Percentiles rank a stretch among this genome's conserved stretches.
phyloP scores from a whole-genome alignment of 1,284 basidiomycete genomes.

The Ceratobasidium sp. region DNA sequence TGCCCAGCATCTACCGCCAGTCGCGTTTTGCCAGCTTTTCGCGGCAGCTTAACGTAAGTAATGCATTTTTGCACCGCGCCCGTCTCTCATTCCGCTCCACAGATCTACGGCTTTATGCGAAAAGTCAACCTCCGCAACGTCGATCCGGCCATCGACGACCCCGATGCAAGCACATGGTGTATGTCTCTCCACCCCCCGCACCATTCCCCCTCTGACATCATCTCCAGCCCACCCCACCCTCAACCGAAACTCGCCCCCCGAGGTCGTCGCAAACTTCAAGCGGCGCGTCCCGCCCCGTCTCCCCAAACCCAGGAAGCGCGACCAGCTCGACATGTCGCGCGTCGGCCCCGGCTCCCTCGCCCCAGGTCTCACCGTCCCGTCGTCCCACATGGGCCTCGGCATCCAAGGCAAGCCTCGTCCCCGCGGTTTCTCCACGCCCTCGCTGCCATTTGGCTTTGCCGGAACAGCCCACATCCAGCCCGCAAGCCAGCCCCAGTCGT shows the following conservation, averaged over 20 bases:
- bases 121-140: conserved; percentile 92
- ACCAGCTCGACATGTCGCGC: conserved; percentile 55
- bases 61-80: conserved; percentile 51
- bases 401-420: conserved; percentile 39
- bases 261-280: conserved; percentile 91
- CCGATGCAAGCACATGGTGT: conserved; percentile 95
- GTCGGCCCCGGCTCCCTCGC: conserved; percentile 76
- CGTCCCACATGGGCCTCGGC: conserved; percentile 47
- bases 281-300: conserved; percentile 91
- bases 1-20: conserved; percentile 90
- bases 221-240: conserved; percentile 83
- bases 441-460: conserved; percentile 72
- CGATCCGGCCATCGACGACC: conserved; percentile 90
- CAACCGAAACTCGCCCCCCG: conserved; percentile 85
- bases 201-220: conserved; percentile 20
- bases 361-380: conserved; percentile 61
- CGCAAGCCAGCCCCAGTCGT: conserved; percentile 30
- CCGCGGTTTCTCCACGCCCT: conserved; percentile 33
- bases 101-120: conserved; percentile 97
- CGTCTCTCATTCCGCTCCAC: conserved; percentile 51
- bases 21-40: conserved; percentile 94
- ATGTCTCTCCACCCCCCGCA: conserved; percentile 57
- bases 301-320: conserved; percentile 81
- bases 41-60: conserved; percentile 88
- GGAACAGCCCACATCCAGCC: conserved; percentile 62